Evolutionary conservation across 768 basidiomycete genomes (phyloP).

Genomic region (Nevesoporus exiguus): DNA sequence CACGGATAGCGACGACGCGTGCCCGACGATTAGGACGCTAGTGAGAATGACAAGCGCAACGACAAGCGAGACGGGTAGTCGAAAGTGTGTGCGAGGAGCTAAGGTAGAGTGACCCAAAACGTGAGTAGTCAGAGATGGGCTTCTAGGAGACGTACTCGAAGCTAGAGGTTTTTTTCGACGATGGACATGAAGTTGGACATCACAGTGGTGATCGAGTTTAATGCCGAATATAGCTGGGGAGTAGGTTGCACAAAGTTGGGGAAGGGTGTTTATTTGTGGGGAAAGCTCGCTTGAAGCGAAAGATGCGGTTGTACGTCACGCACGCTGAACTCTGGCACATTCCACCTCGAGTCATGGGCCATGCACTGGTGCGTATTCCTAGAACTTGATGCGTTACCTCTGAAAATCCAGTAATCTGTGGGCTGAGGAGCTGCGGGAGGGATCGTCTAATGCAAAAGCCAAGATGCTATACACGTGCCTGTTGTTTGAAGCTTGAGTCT

Average conservation of each 20-base stretch:
- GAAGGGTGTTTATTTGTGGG: not conserved
- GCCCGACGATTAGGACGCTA: conserved; percentile 6
- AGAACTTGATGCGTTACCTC: not conserved
- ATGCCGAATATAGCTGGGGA: not conserved
- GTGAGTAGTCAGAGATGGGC: not conserved
- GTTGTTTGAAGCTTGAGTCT: not conserved
- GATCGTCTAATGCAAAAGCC: not conserved
- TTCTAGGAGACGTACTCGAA: conserved; percentile 4
- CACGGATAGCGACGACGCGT: not conserved
- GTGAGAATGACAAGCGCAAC: conserved; percentile 11
- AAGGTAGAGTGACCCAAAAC: not conserved
- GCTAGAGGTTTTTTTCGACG: conserved; percentile 10
- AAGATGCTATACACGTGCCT: conserved; percentile 11
- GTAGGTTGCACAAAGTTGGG: not conserved
- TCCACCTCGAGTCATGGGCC: not conserved
- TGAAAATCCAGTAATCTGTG: not conserved
- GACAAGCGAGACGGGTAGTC: conserved; percentile 1
- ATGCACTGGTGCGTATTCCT: not conserved
- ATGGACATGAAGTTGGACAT: not conserved
- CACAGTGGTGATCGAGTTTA: too few relatives aligned
- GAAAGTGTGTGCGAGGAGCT: conserved; percentile 6
- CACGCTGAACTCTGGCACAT: not conserved
- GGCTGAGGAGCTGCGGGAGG: not conserved
- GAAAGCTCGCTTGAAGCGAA: not conserved
- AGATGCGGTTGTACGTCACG: not conserved